Evolutionary conservation across 768 basidiomycete species (phyloP), one percentile per base, ranked within the genome.

Genomic region (Tricholoma sp.): DNA sequence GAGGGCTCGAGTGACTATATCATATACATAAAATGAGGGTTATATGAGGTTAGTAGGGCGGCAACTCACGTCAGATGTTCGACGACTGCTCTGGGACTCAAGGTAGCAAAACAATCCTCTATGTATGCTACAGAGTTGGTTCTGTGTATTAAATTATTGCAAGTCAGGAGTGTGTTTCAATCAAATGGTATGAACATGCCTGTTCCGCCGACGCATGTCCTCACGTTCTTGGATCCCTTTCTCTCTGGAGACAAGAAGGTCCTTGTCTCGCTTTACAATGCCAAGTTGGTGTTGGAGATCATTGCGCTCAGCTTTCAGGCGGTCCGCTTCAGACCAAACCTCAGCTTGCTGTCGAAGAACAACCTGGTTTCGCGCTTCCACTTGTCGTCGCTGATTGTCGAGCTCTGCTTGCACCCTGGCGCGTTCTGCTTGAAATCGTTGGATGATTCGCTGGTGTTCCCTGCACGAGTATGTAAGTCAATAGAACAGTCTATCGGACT

Each of bases 11-110:
- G 42, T 61, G 50, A 34, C 62, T 63, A 24, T 45, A 42, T 42
- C 17, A 42, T 42, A 24, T 45, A 42, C 13, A 18, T 45, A 28
- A 15, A 13, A 15, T 42, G 18, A 13, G 18, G 6, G 41, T 13
- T 45, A 45, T 11, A 45, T 8, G 44, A 28, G 9, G 44, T 20
- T 41, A 13, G 45, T 24, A 42, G 49, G 33, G 24, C 24, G 47
- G 17, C 17, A n/a, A 56, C 58, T 15, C 11, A 63, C 62, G 61
- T 62, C 41, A 63, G 37, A 49, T 57, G 53, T 32, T 59, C 58
- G 32, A 63, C 53, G 20, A 61, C 62, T 33, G 58, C 47, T 57
- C 58, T 58, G n/a, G 58, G 49, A 50, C 61, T 58, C 36, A 62
- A 50, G 1, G 32, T 24, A 6, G 31, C 15, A 50, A 61, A 63